These are phyloP conservation scores for Hypomontagnella monticulosa DNA, from an alignment of 495 filamentous ascomycete genomes.

Conservation along the genomic window DNA sequence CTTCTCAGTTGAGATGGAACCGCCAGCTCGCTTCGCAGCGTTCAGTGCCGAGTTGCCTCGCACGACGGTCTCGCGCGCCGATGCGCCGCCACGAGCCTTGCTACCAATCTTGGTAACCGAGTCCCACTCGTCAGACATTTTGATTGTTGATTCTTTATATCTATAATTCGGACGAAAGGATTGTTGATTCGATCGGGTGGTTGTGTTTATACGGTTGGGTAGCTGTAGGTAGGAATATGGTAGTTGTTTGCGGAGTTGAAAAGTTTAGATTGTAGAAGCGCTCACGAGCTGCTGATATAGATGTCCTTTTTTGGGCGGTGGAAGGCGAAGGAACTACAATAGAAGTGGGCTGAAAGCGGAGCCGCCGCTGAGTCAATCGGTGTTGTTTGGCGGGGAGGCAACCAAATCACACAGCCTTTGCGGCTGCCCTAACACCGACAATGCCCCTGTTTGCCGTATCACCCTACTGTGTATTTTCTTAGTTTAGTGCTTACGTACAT, in stretches of 20 bases:
- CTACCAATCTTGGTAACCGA: slow-evolving; percentile 91
- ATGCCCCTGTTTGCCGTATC: background rate
- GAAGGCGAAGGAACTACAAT: slow-evolving; percentile 49
- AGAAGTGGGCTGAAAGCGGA: slow-evolving; percentile 49
- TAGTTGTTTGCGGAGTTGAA: background rate
- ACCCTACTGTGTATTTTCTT: background rate
- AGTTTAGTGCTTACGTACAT: background rate
- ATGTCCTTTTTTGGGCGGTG: slow-evolving; percentile 41
- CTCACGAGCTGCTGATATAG: slow-evolving; percentile 27
- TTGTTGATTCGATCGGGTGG: background rate
- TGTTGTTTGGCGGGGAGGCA: slow-evolving; percentile 15
- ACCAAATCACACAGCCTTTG: slow-evolving; percentile 1
- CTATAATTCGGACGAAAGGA: background rate
- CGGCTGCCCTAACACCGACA: slow-evolving; percentile 11
- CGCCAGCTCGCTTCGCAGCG: slow-evolving; percentile 83
- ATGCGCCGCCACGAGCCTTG: slow-evolving; percentile 72
- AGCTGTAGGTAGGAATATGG: background rate
- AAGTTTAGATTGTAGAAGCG: slow-evolving; percentile 11
- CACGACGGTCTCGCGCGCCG: slow-evolving; percentile 83
- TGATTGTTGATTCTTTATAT: slow-evolving; percentile 33
- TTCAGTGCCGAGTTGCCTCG: slow-evolving; percentile 88
- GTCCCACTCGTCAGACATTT: slow-evolving; percentile 82
- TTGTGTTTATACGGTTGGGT: background rate
- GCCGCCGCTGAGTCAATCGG: slow-evolving; percentile 47
- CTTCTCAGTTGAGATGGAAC: slow-evolving; percentile 88